Evolutionary conservation across 768 basidiomycete genomes (phyloP).

Genomic region (Amanita polypyramis): DNA sequence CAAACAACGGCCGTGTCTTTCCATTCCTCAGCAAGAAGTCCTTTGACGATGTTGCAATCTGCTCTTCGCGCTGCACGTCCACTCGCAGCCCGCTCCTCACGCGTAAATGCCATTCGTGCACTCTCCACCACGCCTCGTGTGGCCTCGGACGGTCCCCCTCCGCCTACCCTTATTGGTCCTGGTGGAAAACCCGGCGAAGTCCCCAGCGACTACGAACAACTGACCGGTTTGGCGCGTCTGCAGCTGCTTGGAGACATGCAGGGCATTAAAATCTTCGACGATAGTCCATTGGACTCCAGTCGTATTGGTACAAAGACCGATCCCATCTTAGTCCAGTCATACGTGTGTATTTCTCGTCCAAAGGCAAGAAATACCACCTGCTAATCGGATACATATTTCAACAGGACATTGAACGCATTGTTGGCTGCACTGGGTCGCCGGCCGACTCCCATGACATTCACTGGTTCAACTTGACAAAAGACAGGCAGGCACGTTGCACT

Average conservation of each 20-base stretch:
- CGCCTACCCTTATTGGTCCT: constrained; percentile 59
- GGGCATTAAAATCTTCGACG: constrained; percentile 86
- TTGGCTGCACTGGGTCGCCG: constrained; percentile 93
- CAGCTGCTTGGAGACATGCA: constrained; percentile 84
- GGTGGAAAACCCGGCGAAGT: constrained; percentile 68
- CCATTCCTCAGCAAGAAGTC: constrained; percentile 15
- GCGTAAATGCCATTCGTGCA: constrained; percentile 31
- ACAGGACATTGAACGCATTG: constrained; percentile 71
- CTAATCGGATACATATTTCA: constrained; percentile 1
- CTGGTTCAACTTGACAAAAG: constrained; percentile 66
- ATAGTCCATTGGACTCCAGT: constrained; percentile 73
- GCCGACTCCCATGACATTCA: constrained; percentile 91
- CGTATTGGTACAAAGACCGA: constrained; percentile 80
- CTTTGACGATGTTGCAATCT: constrained; percentile 30
- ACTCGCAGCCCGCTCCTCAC: constrained; percentile 21
- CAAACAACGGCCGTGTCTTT: constrained; percentile 13
- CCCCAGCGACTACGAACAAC: constrained; percentile 80
- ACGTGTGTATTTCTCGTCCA: constrained; percentile 41
- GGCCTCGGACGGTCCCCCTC: constrained; percentile 43
- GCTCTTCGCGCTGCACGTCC: constrained; percentile 37
- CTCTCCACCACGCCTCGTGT: constrained; percentile 49
- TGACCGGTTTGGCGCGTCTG: constrained; percentile 94
- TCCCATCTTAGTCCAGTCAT: constrained; percentile 80
- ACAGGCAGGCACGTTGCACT: constrained; percentile 70
- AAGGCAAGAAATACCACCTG: constrained; percentile 1